Percentiles rank a stretch among this genome's conserved stretches.
Evolutionary conservation across 148 eudicot species (phyloP).

Genomic region (Agrostemma githago): DNA sequence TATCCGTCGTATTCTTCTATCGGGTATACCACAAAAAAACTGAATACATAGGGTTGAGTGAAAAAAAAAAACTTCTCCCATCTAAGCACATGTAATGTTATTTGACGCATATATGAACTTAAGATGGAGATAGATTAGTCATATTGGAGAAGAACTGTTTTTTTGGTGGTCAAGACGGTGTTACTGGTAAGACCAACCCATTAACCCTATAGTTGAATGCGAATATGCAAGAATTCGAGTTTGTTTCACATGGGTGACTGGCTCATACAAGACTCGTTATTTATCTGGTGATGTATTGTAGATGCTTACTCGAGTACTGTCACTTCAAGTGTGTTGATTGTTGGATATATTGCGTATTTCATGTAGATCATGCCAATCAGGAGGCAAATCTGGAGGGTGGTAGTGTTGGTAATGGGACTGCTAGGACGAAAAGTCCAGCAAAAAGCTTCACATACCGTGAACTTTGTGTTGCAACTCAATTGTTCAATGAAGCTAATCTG

Average conservation of each 20-base stretch:
- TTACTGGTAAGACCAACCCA: not conserved
- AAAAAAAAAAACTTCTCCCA: too few relatives aligned
- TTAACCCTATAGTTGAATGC: too few relatives aligned
- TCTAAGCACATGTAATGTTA: too few relatives aligned
- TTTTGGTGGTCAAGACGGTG: not conserved
- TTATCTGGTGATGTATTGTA: not conserved
- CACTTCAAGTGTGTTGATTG: not conserved
- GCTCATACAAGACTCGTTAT: not conserved
- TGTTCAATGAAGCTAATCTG: conserved; percentile 33
- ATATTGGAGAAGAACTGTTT: too few relatives aligned
- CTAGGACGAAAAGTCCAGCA: conserved; percentile 31
- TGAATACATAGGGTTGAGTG: too few relatives aligned
- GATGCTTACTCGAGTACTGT: not conserved
- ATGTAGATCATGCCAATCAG: conserved; percentile 26
- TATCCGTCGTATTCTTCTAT: too few relatives aligned
- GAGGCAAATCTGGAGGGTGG: conserved; percentile 20
- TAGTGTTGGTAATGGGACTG: conserved; percentile 13
- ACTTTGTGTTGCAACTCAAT: conserved; percentile 35
- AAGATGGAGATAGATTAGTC: too few relatives aligned
- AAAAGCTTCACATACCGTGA: conserved; percentile 40
- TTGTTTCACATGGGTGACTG: not conserved
- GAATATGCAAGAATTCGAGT: not conserved
- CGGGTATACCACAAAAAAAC: too few relatives aligned
- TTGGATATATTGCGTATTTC: conserved; percentile 10
- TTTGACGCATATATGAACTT: too few relatives aligned